A percentile compares a stretch with the other conserved stretches of the same genome.
Conservation (phyloP, 371 early-diverging fungal species). For the Lichtheimia hyalospora region DNA sequence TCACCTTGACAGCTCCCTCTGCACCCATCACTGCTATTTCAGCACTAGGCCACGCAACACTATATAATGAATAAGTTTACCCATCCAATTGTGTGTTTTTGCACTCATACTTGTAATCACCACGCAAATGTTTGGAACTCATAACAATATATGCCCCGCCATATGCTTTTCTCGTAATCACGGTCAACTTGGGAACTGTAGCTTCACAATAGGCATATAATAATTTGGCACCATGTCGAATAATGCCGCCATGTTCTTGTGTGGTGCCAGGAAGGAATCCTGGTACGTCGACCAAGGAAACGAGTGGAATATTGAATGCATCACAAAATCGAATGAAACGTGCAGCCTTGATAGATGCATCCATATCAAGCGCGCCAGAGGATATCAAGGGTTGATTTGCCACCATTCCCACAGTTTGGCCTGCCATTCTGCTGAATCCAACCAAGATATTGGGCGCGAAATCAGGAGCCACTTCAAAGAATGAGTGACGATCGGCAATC, state of each 20-base stretch:
- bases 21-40: constrained; percentile 99
- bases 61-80: constrained; percentile 22
- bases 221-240: constrained; percentile 96
- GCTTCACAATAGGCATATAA: constrained; percentile 97
- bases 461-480: constrained; percentile 93
- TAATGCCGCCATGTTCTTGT: constrained; percentile 97
- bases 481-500: constrained; percentile 83
- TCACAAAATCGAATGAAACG: constrained; percentile 97
- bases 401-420: constrained; percentile 91
- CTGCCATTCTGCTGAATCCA: constrained; percentile 87
- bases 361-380: constrained; percentile 95
- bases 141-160: constrained; percentile 99
- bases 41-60: constrained; percentile 95
- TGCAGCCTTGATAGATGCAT: constrained; percentile 94
- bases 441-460: constrained; percentile 93
- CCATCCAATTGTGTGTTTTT: neutral
- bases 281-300: constrained; percentile 97
- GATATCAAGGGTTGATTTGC: constrained; percentile 96
- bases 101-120: constrained; percentile 67
- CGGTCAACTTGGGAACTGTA: constrained; percentile 95
- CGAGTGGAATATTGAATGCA: constrained; percentile 92
- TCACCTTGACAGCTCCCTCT: constrained; percentile 96
- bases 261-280: constrained; percentile 95
- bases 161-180: constrained; percentile 96
- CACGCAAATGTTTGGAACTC: constrained; percentile 94